Percentiles rank a stretch among this genome's conserved stretches.
These are phyloP conservation scores for Hirsutella rhossiliensis DNA, from an alignment of 2,329 filamentous ascomycete species.

Conservation along the genomic window DNA sequence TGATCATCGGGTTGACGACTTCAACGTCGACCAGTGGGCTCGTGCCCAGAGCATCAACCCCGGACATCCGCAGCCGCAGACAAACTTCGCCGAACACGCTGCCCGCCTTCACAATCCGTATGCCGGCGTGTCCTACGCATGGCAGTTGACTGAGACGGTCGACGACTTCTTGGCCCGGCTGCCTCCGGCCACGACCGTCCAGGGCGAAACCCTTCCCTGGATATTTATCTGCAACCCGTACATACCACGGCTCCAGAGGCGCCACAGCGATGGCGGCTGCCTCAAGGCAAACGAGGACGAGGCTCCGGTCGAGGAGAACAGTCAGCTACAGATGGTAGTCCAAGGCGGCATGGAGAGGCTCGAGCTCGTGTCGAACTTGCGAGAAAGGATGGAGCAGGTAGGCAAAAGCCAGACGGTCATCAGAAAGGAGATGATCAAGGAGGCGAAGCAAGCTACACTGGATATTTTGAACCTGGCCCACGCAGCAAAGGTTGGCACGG, in stretches of 20 bases:
- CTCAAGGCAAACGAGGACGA: constrained; percentile 36
- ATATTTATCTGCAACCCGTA: constrained; percentile 63
- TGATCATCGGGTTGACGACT: constrained; percentile 34
- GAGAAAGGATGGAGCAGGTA: constrained; percentile 30
- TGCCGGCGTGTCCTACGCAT: constrained; percentile 39
- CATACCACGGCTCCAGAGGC: constrained; percentile 23
- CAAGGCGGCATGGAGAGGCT: constrained; percentile 40
- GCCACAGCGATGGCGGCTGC: constrained; percentile 19
- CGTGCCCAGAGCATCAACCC: constrained; percentile 13
- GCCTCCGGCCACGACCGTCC: constrained; percentile 50
- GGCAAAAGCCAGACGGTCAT: constrained; percentile 22
- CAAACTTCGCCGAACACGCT: constrained; percentile 7
- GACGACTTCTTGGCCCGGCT: constrained; percentile 55
- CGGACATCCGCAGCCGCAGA: constrained; percentile 13
- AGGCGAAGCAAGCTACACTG: constrained; percentile 33
- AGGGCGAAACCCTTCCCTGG: constrained; percentile 42
- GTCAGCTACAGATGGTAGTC: constrained; percentile 35
- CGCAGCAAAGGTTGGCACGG: constrained; percentile 43
- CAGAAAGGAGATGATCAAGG: constrained; percentile 34
- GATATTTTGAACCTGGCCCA: constrained; percentile 51
- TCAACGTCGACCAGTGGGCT: constrained; percentile 36
- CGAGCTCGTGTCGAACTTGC: constrained; percentile 31
- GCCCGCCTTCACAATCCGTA: constrained; percentile 45
- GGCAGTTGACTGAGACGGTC: constrained; percentile 53
- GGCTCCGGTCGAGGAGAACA: constrained; percentile 30